These are phyloP conservation scores for Claviceps spartinae DNA, from an alignment of 2,329 filamentous ascomycete species.

Conservation along the genomic window DNA sequence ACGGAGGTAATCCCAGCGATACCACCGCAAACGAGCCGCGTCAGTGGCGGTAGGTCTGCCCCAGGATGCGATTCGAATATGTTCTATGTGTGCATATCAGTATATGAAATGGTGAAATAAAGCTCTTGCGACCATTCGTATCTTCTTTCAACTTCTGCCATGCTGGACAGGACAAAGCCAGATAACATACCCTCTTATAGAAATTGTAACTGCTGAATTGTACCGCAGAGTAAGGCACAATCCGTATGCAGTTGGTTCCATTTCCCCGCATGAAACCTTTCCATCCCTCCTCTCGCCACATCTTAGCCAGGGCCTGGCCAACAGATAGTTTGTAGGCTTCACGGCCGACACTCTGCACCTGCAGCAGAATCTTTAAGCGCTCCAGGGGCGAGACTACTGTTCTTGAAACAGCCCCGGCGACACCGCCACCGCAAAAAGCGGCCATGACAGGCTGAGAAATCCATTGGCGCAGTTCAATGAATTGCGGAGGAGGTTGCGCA, in stretches of 20 bases:
- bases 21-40: constrained; percentile 79
- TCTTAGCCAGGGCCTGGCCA: constrained; percentile 76
- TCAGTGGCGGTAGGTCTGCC: constrained; percentile 56
- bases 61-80: constrained; percentile 68
- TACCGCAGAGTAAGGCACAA: constrained; percentile 94
- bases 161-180: neutral
- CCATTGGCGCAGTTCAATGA: constrained; percentile 28
- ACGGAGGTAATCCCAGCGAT: constrained; percentile 92
- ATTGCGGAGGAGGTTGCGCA: constrained; percentile 9
- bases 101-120: neutral
- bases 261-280: constrained; percentile 95
- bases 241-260: constrained; percentile 95
- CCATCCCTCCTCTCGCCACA: constrained; percentile 96
- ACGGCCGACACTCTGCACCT: constrained; percentile 80
- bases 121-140: neutral
- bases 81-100: constrained; percentile 26
- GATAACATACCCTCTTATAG: constrained; percentile 65
- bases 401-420: constrained; percentile 91
- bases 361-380: constrained; percentile 93
- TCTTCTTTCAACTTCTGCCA: neutral
- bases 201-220: constrained; percentile 98
- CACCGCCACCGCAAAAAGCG: constrained; percentile 85
- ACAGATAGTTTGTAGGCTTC: constrained; percentile 92
- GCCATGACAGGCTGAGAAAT: constrained; percentile 76
- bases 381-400: constrained; percentile 95